Evolutionary conservation across 2,329 filamentous ascomycete species (phyloP), one percentile per base, ranked within the genome.

Genomic region (Didymella pomorum): DNA sequence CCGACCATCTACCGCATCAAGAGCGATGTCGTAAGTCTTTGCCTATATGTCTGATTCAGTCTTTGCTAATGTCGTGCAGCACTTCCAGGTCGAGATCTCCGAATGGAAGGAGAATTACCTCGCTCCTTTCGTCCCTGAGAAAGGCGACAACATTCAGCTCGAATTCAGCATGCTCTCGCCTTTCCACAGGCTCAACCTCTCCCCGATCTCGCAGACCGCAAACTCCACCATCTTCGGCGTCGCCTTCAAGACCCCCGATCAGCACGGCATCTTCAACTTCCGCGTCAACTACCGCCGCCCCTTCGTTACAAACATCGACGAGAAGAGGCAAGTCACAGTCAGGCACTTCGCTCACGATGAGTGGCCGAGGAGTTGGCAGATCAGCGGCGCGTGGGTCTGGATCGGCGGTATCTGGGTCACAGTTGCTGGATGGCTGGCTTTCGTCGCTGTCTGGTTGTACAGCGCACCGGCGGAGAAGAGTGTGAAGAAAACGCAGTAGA

Each of bases 251-350:
- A 85, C 94, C 4, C 95, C 95, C 4, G 95, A 99, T 77, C 95
- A 99, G 80, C 95, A 99, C 81, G 95, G 95, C 75, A 97, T 99
- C 80, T 99, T 98, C 85, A 96, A 96, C 81, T 98, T 99, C 85
- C 87, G 89, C 75, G 85, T 98, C 78, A 96, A 97, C 84, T 97
- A 98, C 85, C 96, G 96, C 83, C 88, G 95, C 7, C 93, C 94
- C 1, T 96, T 97, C 83, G 80, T 96, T 68, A 95, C 88, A 71
- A 90, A 88, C 76, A 77, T 99, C 52, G 93, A 97, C 75, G 93
- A 97, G 82, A 98, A 98, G 87, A 86, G 89, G 69, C 95, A 94
- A 21, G 93, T 98, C 52, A 96, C 93, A 0, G 92, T 99, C 29
- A 87, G 95, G 45, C 95, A 99, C 82, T 95, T 97, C 80, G 95